Base-by-base conservation (phyloP, 2,329 filamentous ascomycete genomes). In the Colletotrichum spaethianum region DNA sequence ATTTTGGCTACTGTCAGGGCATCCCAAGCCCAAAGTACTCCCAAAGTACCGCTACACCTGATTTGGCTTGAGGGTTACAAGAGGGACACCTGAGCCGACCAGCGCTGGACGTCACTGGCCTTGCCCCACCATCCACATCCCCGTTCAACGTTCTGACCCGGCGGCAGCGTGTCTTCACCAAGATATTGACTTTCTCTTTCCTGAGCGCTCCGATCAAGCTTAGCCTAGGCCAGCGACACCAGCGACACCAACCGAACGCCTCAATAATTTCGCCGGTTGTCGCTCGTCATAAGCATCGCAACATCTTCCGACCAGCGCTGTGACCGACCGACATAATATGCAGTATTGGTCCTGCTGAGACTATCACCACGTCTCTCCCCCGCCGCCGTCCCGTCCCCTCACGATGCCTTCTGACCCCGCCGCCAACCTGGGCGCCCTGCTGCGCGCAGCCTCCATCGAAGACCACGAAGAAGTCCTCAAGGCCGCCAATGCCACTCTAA, bases 401-500 rank as follows among this genome's bases (percentile, higher is more conserved):
- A 67, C 60, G 26, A 85, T 85, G 83, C 77, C 83, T 79, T 50
- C 67, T n/a, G 84, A 88, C 78, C 81, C 86, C 77, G 82, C 87
- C 73, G 83, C 85, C 44, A 82, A 84, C 68, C 86, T 91, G 77
- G 85, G 86, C 77, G 84, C 87, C 74, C 83, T 90, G 73, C 85
- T 92, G 76, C 86, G 86, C 73, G 80, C 83, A 63, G 81, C 89
- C 61, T 85, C 86, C 61, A 90, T 92, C 77, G 82, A 90, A 73
- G 93, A 96, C 84, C 92, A 95, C 81, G 89, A 93, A 57, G 92
- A 95, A 81, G 85, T 93, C 63, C 89, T 96, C 71, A 86, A 88
- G 78, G 86, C 89, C 62, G 88, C 90, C 78, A 90, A 90, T 77
- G 88, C 89, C 52, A 87, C 90, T 61, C 82, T 92, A 73, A 90